Percentiles rank a stretch among this genome's conserved stretches.
phyloP scores from a whole-genome alignment of 2,329 filamentous ascomycete species.

The Periconia sp. region DNA sequence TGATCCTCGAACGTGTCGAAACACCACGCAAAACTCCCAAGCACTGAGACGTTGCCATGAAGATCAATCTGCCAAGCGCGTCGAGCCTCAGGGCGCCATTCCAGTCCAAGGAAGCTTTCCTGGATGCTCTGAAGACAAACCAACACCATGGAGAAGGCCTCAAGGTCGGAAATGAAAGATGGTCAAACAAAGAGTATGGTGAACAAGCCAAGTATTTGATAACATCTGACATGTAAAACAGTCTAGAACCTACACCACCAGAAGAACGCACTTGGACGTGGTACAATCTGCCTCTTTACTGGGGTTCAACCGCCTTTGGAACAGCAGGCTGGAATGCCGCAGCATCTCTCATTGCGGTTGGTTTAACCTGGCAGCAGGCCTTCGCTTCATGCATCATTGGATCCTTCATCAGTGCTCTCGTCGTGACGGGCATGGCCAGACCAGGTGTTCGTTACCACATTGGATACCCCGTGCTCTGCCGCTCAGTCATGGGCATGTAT shows the following conservation, averaged over 20 bases:
- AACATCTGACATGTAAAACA: too few species aligned
- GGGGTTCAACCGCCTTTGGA: slow-evolving; percentile 18
- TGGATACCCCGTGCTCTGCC: slow-evolving; percentile 19
- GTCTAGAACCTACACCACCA: slow-evolving; percentile 26
- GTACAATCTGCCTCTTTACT: slow-evolving; percentile 31
- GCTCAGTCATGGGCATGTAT: slow-evolving; percentile 38
- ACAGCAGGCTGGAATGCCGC: slow-evolving; percentile 8
- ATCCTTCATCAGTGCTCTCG: slow-evolving; percentile 27
- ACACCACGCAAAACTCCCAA: too few species aligned
- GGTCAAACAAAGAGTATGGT: slow-evolving; percentile 29
- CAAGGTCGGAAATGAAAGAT: slow-evolving; percentile 23
- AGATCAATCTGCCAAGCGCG: too few species aligned
- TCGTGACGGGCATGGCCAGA: slow-evolving; percentile 28
- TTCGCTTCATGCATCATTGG: slow-evolving; percentile 28
- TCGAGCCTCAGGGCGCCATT: too few species aligned
- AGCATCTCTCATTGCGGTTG: slow-evolving; percentile 4
- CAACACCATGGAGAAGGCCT: slow-evolving; percentile 18
- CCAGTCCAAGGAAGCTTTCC: slow-evolving; percentile 25
- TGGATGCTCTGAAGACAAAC: slow-evolving; percentile 21
- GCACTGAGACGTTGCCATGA: too few species aligned
- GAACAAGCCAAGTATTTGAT: too few species aligned
- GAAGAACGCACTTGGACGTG: slow-evolving; percentile 34
- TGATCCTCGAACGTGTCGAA: too few species aligned
- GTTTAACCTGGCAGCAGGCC: slow-evolving; percentile 30
- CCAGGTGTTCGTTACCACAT: slow-evolving; percentile 30